Base-by-base conservation (phyloP, 805 yeast species). In the Metschnikowia similis region DNA sequence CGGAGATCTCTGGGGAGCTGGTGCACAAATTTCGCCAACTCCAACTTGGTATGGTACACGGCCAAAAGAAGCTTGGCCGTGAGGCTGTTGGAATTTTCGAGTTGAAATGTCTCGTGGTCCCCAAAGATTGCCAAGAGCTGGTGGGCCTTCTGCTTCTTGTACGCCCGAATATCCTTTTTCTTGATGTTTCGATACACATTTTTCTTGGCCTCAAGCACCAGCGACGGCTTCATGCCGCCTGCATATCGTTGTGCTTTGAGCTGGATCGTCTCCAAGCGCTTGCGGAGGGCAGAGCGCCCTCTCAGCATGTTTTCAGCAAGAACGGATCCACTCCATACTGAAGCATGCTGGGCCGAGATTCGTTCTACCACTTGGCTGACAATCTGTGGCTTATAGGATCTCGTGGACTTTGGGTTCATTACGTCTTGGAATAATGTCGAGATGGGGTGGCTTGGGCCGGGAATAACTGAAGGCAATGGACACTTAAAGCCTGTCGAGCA, bases 1-100 rank as follows among this genome's bases (percentile, higher is more conserved):
- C 46, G 31, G 32, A 42, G 9, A 34, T 42, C 46, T 10, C 38
- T n/a, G 2, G 38, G 10, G 38, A 42, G n/a, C 32, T 42, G 46
- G 26, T 42, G 46, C 14, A 42, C 11, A 6, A 26, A 42, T 0
- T n/a, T 26, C 5, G 34, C 38, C n/a, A 42, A 14, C n/a, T 34
- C 14, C 38, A 34, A 34, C 26, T 42, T 42, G n/a, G 34, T 42
- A 4, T 29, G 26, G 38, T 26, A 42, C 21, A 42, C 27, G 11
- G 21, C 39, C 46, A 34, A 34, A 5, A n/a, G 16, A 26, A 34
- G 13, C 16, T 26, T 17, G 14, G 46, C 38, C 27, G 26, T 13
- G 4, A 2, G 26, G 14, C 6, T 32, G 11, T 34, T 14, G n/a
- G 38, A 35, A n/a, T 32, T 17, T 26, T 26, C 38, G 26, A 42